Conservation (phyloP, 2,329 filamentous ascomycete species). For the Ceratocystis destructans region DNA sequence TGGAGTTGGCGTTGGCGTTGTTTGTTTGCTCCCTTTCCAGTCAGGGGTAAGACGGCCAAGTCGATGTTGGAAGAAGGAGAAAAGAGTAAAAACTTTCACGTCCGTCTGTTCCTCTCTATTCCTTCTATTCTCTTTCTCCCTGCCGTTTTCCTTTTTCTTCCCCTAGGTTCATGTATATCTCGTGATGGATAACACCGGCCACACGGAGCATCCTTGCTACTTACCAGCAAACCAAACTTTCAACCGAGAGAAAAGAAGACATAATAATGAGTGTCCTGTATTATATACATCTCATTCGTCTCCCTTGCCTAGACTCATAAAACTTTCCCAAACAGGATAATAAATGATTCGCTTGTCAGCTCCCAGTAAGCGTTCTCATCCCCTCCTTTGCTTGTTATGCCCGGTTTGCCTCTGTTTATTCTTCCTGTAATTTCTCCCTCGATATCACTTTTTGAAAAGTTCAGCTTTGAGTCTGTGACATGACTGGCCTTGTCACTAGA, state of each 20-base stretch:
- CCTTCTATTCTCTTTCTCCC: background rate
- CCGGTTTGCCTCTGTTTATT: background rate
- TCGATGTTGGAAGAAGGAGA: background rate
- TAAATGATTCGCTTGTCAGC: background rate
- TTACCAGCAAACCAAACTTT: background rate
- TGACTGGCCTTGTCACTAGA: background rate
- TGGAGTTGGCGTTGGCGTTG: background rate
- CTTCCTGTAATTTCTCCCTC: background rate
- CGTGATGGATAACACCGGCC: background rate
- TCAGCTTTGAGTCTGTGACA: slow-evolving; percentile 1
- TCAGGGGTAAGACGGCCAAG: background rate
- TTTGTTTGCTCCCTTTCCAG: background rate
- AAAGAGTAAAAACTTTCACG: background rate
- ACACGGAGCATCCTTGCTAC: background rate
- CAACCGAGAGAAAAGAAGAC: background rate
- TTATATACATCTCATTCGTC: background rate
- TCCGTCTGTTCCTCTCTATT: background rate
- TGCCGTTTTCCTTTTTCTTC: background rate
- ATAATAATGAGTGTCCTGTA: background rate
- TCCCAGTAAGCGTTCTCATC: background rate
- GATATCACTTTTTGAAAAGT: background rate
- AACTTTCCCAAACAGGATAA: background rate
- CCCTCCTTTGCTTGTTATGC: background rate
- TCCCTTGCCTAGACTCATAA: background rate
- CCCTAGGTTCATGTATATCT: background rate